A percentile compares a stretch with the other conserved stretches of the same genome.
Conservation (phyloP, 441 rosid species). For the Heliophila coronopifolia region DNA sequence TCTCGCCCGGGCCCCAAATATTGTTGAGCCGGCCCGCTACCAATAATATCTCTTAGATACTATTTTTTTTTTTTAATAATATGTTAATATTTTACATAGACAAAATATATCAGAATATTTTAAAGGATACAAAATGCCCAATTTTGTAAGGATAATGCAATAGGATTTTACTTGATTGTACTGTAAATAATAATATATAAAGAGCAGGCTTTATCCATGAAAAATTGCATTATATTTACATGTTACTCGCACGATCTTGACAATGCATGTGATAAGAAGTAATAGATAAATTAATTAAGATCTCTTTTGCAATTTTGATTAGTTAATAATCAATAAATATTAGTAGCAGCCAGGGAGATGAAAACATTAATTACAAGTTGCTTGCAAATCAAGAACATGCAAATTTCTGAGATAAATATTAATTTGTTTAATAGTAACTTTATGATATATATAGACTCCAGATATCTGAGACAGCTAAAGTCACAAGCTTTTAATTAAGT, state of each 20-base stretch:
- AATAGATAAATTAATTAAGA: not conserved
- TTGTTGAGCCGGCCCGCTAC: no score
- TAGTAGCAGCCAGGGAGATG: not conserved
- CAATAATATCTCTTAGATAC: no score
- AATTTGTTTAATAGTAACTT: conserved; percentile 12
- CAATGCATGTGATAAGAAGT: conserved; percentile 2
- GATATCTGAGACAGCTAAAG: conserved; percentile 19
- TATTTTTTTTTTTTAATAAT: no score
- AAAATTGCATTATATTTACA: conserved; percentile 1
- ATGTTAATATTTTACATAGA: no score
- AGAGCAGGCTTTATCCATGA: no score
- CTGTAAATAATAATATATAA: no score
- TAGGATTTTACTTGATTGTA: no score
- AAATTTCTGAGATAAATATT: not conserved
- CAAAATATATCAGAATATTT: no score
- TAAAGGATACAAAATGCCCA: no score
- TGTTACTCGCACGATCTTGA: conserved; percentile 13
- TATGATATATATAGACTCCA: conserved; percentile 22
- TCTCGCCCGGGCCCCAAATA: no score
- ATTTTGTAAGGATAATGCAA: no score
- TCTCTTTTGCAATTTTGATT: not conserved
- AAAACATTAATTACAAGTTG: conserved; percentile 16
- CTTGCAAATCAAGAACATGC: conserved; percentile 31
- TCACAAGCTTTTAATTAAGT: not conserved
- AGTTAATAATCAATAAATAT: not conserved